A percentile compares a stretch with the other conserved stretches of the same genome.
Conservation (phyloP, 805 yeast species). For the Nakazawaea holstii region DNA sequence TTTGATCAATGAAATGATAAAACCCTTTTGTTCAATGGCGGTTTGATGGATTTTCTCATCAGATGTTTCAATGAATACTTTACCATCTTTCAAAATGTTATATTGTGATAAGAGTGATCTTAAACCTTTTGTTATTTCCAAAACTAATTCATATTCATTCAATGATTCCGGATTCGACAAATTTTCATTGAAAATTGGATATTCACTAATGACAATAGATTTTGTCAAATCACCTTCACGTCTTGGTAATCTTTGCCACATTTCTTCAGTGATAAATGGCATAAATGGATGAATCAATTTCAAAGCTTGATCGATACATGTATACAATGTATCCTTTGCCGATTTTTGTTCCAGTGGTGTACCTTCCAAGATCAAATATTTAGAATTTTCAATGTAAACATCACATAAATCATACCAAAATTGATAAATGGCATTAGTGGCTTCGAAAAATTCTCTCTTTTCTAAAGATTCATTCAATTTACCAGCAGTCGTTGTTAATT, state of each 20-base stretch:
- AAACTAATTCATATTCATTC: constrained; percentile 73
- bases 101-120: constrained; percentile 91
- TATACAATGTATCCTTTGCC: constrained; percentile 92
- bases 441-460: constrained; percentile 80
- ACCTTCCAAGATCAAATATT: constrained; percentile 88
- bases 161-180: constrained; percentile 63
- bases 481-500: constrained; percentile 66
- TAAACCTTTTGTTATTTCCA: constrained; percentile 84
- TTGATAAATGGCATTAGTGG: constrained; percentile 83
- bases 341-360: constrained; percentile 76
- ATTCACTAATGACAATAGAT: constrained; percentile 74
- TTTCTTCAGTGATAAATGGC: constrained; percentile 96
- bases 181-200: constrained; percentile 60
- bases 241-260: constrained; percentile 98
- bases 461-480: constrained; percentile 64
- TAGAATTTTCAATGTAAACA: constrained; percentile 96
- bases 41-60: constrained; percentile 42
- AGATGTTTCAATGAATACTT: constrained; percentile 72
- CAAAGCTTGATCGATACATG: constrained; percentile 87
- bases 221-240: constrained; percentile 64
- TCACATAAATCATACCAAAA: constrained; percentile 98
- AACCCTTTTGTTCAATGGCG: constrained; percentile 67
- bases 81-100: constrained; percentile 82
- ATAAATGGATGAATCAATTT: constrained; percentile 94
- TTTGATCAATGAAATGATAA: constrained; percentile 89